Evolutionary conservation across 208 protist species (phyloP).

Genomic region (Acanthamoeba culbertsoni): DNA sequence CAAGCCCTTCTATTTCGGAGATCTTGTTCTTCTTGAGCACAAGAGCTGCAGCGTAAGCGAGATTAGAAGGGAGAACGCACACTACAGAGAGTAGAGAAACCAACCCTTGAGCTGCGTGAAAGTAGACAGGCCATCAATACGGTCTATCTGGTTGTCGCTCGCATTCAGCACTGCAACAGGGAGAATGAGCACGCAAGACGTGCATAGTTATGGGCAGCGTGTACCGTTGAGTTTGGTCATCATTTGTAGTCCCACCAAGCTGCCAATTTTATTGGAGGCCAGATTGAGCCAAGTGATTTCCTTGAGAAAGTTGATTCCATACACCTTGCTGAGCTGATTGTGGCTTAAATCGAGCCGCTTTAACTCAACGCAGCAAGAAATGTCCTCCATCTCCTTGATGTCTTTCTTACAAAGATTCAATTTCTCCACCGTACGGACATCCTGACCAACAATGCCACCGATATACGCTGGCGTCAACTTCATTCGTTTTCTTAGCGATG

Average conservation of each 20-base stretch:
- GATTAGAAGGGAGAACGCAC: background rate
- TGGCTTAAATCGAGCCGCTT: constrained; percentile 56
- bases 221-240: constrained; percentile 52
- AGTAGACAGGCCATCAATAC: constrained; percentile 4
- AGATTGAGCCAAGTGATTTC: constrained; percentile 66
- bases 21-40: constrained; percentile 72
- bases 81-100: background rate
- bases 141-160: constrained; percentile 43
- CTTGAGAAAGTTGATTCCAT: constrained; percentile 29
- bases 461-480: constrained; percentile 59
- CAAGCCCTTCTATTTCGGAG: constrained; percentile 27
- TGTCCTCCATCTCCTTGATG: constrained; percentile 36
- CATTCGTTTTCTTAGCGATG: background rate
- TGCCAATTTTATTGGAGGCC: constrained; percentile 51
- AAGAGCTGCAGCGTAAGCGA: constrained; percentile 49
- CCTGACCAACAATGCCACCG: constrained; percentile 11
- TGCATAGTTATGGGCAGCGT: too few species aligned
- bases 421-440: constrained; percentile 25
- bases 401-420: constrained; percentile 24
- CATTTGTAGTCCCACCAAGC: constrained; percentile 46
- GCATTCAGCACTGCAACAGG: constrained; percentile 40
- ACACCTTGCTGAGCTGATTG: constrained; percentile 57
- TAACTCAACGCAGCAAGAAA: constrained; percentile 61
- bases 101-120: constrained; percentile 56
- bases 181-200: background rate